Percentiles rank a stretch among this genome's conserved stretches.
Evolutionary conservation across 2,329 filamentous ascomycete species (phyloP).

Genomic region (Lachnellula willkommii): DNA sequence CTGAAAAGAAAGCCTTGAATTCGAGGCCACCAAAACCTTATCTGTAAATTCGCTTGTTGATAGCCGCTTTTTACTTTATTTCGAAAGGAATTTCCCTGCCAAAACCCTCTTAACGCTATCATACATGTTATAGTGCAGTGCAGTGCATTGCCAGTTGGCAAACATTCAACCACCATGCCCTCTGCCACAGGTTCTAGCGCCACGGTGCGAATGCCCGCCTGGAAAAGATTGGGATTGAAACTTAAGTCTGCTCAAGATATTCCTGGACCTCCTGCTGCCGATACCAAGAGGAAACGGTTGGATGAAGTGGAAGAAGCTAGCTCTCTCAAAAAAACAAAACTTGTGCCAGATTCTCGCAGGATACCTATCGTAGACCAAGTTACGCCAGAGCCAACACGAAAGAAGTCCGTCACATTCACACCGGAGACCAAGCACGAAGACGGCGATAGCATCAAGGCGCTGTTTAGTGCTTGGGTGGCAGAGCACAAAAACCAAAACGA

Average conservation of each 20-base stretch:
- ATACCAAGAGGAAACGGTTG: slow-evolving; percentile 25
- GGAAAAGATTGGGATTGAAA: slow-evolving; percentile 56
- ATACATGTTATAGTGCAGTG: slow-evolving; percentile 7
- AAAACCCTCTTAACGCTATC: slow-evolving; percentile 2
- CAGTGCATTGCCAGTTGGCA: slow-evolving; percentile 7
- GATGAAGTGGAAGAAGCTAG: slow-evolving; percentile 14
- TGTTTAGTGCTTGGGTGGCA: slow-evolving; percentile 47
- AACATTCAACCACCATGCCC: slow-evolving; percentile 16
- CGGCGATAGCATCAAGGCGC: slow-evolving; percentile 46
- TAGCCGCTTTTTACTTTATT: slow-evolving; percentile 1
- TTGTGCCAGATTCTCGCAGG: slow-evolving; percentile 9
- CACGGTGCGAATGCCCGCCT: slow-evolving; percentile 44
- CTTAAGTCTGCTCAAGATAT: slow-evolving; percentile 42
- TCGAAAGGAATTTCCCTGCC: slow-evolving; percentile 4
- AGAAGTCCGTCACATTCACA: slow-evolving; percentile 61
- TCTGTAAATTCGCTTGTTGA: no score
- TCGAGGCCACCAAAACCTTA: neutral
- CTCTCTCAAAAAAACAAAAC: slow-evolving; percentile 27
- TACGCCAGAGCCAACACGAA: slow-evolving; percentile 27
- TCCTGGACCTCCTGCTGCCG: slow-evolving; percentile 12
- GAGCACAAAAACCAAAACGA: slow-evolving; percentile 32
- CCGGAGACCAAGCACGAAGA: slow-evolving; percentile 56
- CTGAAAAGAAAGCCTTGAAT: neutral
- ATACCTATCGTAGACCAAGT: slow-evolving; percentile 19
- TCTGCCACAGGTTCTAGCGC: slow-evolving; percentile 17